Percentiles rank a stretch among this genome's conserved stretches.
phyloP scores from a whole-genome alignment of 2,329 filamentous ascomycete species.

The Pezicula carpinea region DNA sequence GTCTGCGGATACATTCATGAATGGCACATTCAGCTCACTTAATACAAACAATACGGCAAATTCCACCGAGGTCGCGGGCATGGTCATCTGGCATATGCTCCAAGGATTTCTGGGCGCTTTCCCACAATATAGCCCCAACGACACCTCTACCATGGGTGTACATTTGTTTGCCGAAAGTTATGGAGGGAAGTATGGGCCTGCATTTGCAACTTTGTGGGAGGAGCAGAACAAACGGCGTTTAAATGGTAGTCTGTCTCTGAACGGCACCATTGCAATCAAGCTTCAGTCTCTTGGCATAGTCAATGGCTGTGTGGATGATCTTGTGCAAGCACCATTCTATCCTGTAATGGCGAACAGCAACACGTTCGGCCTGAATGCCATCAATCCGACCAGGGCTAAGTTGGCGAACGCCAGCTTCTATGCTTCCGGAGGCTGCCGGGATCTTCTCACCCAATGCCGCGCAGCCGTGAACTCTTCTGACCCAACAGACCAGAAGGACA shows the following conservation, averaged over 20 bases:
- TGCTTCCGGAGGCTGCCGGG: slow-evolving; percentile 45
- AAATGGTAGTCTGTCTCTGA: slow-evolving; percentile 43
- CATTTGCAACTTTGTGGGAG: slow-evolving; percentile 55
- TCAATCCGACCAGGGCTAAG: slow-evolving; percentile 46
- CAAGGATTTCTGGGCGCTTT: slow-evolving; percentile 56
- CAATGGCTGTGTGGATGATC: slow-evolving; percentile 65
- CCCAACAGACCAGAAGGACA: slow-evolving; percentile 35
- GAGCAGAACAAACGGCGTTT: slow-evolving; percentile 54
- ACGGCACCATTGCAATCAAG: slow-evolving; percentile 53
- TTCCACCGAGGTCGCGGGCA: slow-evolving; percentile 47
- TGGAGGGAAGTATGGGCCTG: slow-evolving; percentile 64
- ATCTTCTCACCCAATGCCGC: slow-evolving; percentile 49
- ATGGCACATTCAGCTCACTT: slow-evolving; percentile 61
- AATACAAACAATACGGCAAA: slow-evolving; percentile 40
- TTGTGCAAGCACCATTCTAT: slow-evolving; percentile 54
- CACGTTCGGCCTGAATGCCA: slow-evolving; percentile 57
- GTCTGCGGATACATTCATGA: slow-evolving; percentile 37
- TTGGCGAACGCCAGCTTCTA: slow-evolving; percentile 43
- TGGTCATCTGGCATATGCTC: slow-evolving; percentile 53
- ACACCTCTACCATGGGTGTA: slow-evolving; percentile 50
- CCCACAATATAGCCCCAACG: slow-evolving; percentile 47
- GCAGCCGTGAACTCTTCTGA: slow-evolving; percentile 35
- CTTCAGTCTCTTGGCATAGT: slow-evolving; percentile 63
- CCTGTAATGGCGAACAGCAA: slow-evolving; percentile 57
- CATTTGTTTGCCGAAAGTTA: slow-evolving; percentile 68